Evolutionary conservation across 1,284 basidiomycete species (phyloP), one percentile per base, ranked within the genome.

Genomic region (Microbotryum violaceum): DNA sequence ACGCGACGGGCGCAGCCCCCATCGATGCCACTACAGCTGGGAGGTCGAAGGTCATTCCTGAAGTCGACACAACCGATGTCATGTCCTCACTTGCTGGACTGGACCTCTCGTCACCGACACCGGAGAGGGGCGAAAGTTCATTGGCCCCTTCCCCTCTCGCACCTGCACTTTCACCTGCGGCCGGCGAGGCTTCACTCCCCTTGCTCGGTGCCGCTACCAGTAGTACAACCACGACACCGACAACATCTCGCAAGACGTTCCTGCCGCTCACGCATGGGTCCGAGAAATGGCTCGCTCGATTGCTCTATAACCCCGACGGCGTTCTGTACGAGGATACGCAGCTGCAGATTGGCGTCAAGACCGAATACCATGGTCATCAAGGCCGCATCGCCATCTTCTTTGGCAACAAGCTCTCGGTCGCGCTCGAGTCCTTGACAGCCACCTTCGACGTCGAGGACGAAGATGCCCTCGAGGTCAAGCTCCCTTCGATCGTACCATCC

Each of bases 241-340:
- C 65, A 52, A 45, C 53, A 3, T 54, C 58, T 45, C 58, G 67
- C 46, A 66, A 55, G 51, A 56, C 50, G 33, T 50, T 54, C 44
- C 60, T 54, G 16, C 53, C 54, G n/a, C 64, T 71, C 48, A 72
- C 73, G 4, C 73, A 74, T 21, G 76, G 76, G 6, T 67, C 69
- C 23, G 75, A 88, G 56, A 70, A 78, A 70, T 92, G 90, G 89
- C 89, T 90, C 71, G 86, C 90, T 68, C 89, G 91, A 66, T 80
- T 97, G 37, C 85, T 82, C 3, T 91, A 86, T 75, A 80, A 78
- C 42, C 76, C 82, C 25, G 94, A 98, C 68, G 96, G 96, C 52
- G 85, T 98, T 27, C 81, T 98, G 20, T 98, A 90, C 76, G 96
- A 98, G 64, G 96, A 98, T 72, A 83, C 88, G 18, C 89, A 94